A percentile compares a stretch with the other conserved stretches of the same genome.
Evolutionary conservation across 1,284 basidiomycete genomes (phyloP).

Genomic region (Trametes versicolor): DNA sequence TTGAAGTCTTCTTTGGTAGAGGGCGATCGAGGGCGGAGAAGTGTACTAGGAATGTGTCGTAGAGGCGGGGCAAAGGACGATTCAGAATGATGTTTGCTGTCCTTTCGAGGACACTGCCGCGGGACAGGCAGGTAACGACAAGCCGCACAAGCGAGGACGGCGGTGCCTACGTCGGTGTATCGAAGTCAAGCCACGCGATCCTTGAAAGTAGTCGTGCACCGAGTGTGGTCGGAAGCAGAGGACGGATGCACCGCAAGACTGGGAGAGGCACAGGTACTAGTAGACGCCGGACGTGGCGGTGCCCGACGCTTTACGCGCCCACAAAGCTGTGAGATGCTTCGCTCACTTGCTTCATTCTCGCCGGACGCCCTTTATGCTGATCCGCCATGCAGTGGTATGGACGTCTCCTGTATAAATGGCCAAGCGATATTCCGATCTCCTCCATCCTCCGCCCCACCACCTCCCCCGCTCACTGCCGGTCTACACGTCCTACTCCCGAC

Average conservation of each 20-base stretch:
- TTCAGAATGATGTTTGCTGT: no score
- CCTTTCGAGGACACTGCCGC: no score
- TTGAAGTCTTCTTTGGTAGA: no score
- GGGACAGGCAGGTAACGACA: no score
- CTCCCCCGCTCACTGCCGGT: neutral
- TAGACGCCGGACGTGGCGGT: neutral
- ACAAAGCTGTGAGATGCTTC: neutral
- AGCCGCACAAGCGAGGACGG: no score
- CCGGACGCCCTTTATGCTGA: neutral
- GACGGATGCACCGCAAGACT: neutral
- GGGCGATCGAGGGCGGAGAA: no score
- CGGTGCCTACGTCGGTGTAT: no score
- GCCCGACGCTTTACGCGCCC: neutral
- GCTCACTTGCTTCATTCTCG: neutral
- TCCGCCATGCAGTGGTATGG: neutral
- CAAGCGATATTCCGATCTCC: neutral
- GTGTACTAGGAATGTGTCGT: no score
- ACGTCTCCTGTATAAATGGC: neutral
- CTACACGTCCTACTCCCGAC: neutral
- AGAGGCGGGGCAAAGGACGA: no score
- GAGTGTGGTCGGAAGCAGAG: neutral
- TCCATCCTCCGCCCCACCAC: neutral
- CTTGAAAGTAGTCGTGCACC: no score
- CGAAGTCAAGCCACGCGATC: no score
- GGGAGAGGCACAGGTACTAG: neutral